Conservation (phyloP, 495 filamentous ascomycete genomes). For the Aspergillus egyptiacus region DNA sequence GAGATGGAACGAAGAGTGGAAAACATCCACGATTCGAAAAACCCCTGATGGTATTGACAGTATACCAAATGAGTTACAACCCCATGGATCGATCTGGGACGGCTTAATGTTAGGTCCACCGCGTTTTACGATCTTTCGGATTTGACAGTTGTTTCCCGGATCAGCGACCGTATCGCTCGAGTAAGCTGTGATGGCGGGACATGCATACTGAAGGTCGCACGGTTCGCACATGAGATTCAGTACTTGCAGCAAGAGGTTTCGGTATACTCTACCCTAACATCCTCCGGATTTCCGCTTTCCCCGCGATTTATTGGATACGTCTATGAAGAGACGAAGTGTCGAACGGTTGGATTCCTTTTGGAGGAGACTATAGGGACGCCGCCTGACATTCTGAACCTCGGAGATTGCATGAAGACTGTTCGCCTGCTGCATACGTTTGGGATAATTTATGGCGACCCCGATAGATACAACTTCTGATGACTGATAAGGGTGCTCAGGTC, state of each 20-base stretch:
- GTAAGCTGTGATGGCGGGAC: background rate
- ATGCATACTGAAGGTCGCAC: conserved; percentile 9
- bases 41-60: conserved; percentile 4
- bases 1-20: conserved; percentile 11
- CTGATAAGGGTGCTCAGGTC: conserved; percentile 16
- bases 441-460: conserved; percentile 22
- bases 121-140: conserved; percentile 3
- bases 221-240: conserved; percentile 8
- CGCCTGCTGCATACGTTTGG: conserved; percentile 20
- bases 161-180: conserved; percentile 7
- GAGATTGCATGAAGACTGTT: conserved; percentile 13
- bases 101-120: background rate
- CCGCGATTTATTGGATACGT: conserved; percentile 9
- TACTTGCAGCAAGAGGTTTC: conserved; percentile 6
- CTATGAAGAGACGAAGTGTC: conserved; percentile 12
- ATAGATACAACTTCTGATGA: conserved; percentile 27
- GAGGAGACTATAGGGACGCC: conserved; percentile 5
- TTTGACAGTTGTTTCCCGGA: conserved; percentile 5
- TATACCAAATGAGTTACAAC: conserved; percentile 4
- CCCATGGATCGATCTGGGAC: conserved; percentile 7
- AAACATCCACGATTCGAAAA: conserved; percentile 9
- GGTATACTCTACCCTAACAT: conserved; percentile 1
- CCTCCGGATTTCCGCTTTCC: conserved; percentile 1
- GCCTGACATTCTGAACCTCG: conserved; percentile 5
- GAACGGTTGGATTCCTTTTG: conserved; percentile 11